Evolutionary conservation across 2,329 filamentous ascomycete species (phyloP).

Genomic region (Drechslerella stenobrocha): DNA sequence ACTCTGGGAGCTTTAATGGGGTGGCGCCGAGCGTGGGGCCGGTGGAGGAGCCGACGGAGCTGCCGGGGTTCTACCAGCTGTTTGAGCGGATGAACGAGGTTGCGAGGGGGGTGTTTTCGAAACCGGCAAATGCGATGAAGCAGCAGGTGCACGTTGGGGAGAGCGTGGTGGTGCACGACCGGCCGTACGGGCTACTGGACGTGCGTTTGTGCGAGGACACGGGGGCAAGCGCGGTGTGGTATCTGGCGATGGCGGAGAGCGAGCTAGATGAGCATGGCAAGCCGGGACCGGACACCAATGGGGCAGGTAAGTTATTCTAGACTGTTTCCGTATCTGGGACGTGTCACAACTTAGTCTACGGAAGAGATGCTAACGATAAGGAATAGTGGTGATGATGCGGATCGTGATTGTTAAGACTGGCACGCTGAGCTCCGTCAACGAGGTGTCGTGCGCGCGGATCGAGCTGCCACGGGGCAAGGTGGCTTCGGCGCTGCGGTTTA

Average conservation of each 20-base stretch:
- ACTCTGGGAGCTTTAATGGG: conserved; percentile 30
- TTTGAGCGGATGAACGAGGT: conserved; percentile 51
- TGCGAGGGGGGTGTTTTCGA: conserved; percentile 52
- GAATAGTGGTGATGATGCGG: conserved; percentile 50
- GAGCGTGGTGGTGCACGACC: conserved; percentile 50
- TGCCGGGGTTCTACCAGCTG: conserved; percentile 51
- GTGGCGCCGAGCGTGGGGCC: conserved; percentile 2
- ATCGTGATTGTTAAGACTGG: conserved; percentile 51
- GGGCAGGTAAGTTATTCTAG: conserved; percentile 15
- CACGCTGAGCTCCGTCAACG: conserved; percentile 52
- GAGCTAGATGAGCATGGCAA: conserved; percentile 43
- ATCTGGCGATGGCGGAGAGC: conserved; percentile 43
- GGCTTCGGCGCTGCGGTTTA: conserved; percentile 52
- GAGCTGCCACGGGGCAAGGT: conserved; percentile 29
- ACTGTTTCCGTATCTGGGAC: too few species aligned
- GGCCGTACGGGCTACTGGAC: conserved; percentile 49
- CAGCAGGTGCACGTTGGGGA: conserved; percentile 52
- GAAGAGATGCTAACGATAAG: neutral
- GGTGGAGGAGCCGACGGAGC: conserved; percentile 28
- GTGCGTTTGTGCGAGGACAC: conserved; percentile 49
- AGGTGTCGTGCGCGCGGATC: conserved; percentile 50
- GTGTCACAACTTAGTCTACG: neutral
- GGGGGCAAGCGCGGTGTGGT: conserved; percentile 40
- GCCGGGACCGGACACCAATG: conserved; percentile 18
- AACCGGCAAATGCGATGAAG: conserved; percentile 53